These are phyloP conservation scores for Cyberlindnera lachancei DNA, from an alignment of 805 yeast genomes.

Conservation along the genomic window DNA sequence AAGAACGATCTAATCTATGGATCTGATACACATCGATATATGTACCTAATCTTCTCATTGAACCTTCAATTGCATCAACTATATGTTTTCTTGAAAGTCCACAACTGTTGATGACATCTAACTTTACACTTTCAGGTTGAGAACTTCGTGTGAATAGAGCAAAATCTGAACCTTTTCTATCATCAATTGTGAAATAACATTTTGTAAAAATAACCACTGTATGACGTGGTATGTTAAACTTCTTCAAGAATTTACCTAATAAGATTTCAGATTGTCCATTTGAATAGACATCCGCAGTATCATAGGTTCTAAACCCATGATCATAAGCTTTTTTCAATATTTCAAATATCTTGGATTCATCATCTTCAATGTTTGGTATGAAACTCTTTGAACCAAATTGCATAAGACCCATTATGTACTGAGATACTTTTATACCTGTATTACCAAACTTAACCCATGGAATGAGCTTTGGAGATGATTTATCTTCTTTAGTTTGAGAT, in stretches of 20 bases:
- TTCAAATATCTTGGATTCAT: constrained; percentile 37
- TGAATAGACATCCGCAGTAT: constrained; percentile 43
- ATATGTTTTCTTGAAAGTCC: constrained; percentile 41
- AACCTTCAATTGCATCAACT: constrained; percentile 32
- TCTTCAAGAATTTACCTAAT: constrained; percentile 46
- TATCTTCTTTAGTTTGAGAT: too few species aligned
- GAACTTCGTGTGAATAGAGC: constrained; percentile 6
- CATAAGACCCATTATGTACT: constrained; percentile 49
- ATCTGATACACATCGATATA: constrained; percentile 43
- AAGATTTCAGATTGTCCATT: constrained; percentile 41
- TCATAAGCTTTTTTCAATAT: constrained; percentile 41
- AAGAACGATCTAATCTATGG: constrained; percentile 44
- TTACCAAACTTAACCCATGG: too few species aligned
- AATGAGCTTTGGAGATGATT: too few species aligned
- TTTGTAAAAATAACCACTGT: constrained; percentile 48
- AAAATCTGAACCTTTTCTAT: constrained; percentile 6
- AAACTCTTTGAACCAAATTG: constrained; percentile 37
- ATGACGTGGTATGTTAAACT: constrained; percentile 44
- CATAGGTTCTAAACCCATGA: constrained; percentile 39
- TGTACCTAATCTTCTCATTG: constrained; percentile 35
- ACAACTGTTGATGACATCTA: constrained; percentile 25
- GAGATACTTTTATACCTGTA: constrained; percentile 45
- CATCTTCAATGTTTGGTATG: constrained; percentile 40
- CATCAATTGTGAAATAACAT: constrained; percentile 14
- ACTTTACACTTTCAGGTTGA: background rate